Conservation (phyloP, 495 filamentous ascomycete species). For the Hypoxylon intermedium region DNA sequence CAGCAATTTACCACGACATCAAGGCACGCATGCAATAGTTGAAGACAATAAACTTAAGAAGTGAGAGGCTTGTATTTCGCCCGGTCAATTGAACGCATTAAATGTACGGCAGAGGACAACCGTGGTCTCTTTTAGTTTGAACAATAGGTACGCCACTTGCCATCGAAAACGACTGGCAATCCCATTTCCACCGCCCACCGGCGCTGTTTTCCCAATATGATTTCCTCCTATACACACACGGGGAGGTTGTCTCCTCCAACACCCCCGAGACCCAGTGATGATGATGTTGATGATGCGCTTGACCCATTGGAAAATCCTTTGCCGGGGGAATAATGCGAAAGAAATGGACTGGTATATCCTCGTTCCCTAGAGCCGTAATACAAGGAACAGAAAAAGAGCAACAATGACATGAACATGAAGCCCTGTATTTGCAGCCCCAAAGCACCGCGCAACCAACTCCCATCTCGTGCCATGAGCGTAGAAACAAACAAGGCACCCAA, state of each 20-base stretch:
- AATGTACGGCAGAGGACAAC: conserved; percentile 35
- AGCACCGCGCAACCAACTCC: conserved; percentile 44
- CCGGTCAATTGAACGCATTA: conserved; percentile 34
- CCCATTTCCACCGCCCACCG: conserved; percentile 17
- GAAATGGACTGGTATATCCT: conserved; percentile 35
- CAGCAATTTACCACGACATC: neutral
- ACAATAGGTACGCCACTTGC: conserved; percentile 32
- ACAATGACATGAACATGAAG: conserved; percentile 41
- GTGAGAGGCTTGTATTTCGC: conserved; percentile 34
- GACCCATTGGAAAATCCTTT: conserved; percentile 32
- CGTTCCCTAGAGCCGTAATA: conserved; percentile 30
- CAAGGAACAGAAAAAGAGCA: conserved; percentile 30
- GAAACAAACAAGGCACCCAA: conserved; percentile 40
- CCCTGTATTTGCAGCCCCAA: conserved; percentile 47
- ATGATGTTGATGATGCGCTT: conserved; percentile 18
- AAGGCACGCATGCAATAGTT: neutral
- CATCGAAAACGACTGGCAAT: conserved; percentile 13
- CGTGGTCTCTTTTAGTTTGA: conserved; percentile 23
- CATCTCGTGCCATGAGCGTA: conserved; percentile 44
- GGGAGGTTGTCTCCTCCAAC: conserved; percentile 8
- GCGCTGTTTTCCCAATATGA: conserved; percentile 28
- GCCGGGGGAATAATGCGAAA: conserved; percentile 35
- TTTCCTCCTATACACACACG: conserved; percentile 37
- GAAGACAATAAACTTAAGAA: conserved; percentile 11
- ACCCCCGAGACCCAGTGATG: conserved; percentile 23